Conservation (phyloP, 2,329 filamentous ascomycete species). For the Botryotinia convoluta region DNA sequence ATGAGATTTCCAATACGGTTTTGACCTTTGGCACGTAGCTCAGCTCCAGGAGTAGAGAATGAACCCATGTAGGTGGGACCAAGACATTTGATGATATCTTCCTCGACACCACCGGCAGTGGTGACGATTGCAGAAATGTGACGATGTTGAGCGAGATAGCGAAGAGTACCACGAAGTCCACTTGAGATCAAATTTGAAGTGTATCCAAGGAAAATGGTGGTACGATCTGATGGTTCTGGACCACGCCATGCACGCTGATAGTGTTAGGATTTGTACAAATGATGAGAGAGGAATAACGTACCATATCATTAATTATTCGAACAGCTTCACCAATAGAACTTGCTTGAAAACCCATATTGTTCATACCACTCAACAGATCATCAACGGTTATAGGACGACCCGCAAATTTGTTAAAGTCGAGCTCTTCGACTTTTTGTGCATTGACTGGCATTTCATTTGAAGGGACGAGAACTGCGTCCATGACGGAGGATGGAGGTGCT, state of each 20-base stretch:
- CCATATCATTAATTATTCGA: constrained; percentile 94
- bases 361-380: constrained; percentile 79
- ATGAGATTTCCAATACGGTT: constrained; percentile 96
- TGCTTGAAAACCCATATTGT: constrained; percentile 81
- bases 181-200: constrained; percentile 98
- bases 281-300: constrained; percentile 41
- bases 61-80: constrained; percentile 89
- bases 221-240: constrained; percentile 71
- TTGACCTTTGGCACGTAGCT: constrained; percentile 78
- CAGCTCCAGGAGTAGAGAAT: constrained; percentile 74
- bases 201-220: constrained; percentile 96
- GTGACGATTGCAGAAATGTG: constrained; percentile 94
- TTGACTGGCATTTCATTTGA: constrained; percentile 78
- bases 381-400: constrained; percentile 76
- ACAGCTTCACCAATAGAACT: constrained; percentile 82
- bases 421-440: constrained; percentile 78
- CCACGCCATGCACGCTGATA: constrained; percentile 74
- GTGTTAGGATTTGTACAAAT: not conserved
- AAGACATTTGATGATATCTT: constrained; percentile 98
- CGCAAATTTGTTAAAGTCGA: constrained; percentile 85
- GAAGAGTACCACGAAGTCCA: constrained; percentile 83
- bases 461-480: constrained; percentile 78
- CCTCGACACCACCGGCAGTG: constrained; percentile 91
- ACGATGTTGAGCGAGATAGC: constrained; percentile 88
- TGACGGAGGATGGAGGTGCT: constrained; percentile 59